Evolutionary conservation across 169 alveolate genomes (phyloP).

Genomic region (Eimeria praecox): DNA sequence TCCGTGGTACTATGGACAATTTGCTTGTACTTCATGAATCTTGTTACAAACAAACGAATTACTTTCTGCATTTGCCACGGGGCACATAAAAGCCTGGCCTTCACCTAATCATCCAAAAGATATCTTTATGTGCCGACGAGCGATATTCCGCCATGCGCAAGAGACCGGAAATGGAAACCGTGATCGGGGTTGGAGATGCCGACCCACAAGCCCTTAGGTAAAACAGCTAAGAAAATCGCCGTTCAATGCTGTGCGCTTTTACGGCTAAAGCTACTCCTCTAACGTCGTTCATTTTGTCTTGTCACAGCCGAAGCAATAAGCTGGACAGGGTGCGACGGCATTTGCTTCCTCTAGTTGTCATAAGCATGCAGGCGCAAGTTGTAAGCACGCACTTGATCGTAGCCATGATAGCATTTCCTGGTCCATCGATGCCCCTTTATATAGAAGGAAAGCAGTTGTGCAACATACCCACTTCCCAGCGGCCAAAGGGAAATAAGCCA

Average conservation of each 20-base stretch:
- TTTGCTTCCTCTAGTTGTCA: not conserved
- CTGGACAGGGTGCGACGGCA: not conserved
- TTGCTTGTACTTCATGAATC: not conserved
- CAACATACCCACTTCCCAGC: conserved; percentile 2
- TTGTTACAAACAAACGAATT: not conserved
- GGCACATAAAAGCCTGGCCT: not conserved
- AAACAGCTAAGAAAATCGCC: not conserved
- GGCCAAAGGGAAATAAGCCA: not conserved
- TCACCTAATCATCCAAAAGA: not conserved
- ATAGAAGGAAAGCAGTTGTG: not conserved
- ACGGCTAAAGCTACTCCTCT: not conserved
- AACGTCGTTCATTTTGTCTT: not conserved
- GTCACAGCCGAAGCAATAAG: not conserved
- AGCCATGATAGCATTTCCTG: not conserved
- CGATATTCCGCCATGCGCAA: not conserved
- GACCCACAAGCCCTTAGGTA: not conserved
- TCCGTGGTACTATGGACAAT: not conserved
- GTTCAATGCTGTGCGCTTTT: not conserved
- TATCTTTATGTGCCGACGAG: not conserved
- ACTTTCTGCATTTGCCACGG: conserved; percentile 1
- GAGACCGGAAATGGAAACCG: not conserved
- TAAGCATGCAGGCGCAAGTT: not conserved
- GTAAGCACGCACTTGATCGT: not conserved
- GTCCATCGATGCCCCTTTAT: not conserved
- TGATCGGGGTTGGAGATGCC: not conserved